A percentile compares a stretch with the other conserved stretches of the same genome.
Conservation (phyloP, 352 stramenopile genomes). For the Phytophthora rubi region DNA sequence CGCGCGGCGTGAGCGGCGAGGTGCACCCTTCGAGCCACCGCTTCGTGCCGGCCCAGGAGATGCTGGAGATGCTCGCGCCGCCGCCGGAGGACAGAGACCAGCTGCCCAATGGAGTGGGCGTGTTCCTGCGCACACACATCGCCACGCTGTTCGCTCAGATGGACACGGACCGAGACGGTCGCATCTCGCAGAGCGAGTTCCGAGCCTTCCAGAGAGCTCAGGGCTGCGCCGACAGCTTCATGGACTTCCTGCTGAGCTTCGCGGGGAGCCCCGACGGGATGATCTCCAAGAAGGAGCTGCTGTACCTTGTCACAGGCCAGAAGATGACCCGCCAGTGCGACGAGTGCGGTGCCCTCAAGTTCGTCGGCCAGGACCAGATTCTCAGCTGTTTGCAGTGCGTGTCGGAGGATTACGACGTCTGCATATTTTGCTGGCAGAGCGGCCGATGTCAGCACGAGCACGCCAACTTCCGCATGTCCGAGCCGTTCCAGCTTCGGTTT, state of each 20-base stretch:
- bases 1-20: conserved; percentile 29
- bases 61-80: conserved; percentile 42
- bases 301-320: conserved; percentile 42
- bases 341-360: conserved; percentile 41
- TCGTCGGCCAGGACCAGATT: conserved; percentile 42
- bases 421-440: conserved; percentile 29
- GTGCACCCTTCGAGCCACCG: conserved; percentile 34
- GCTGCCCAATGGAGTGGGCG: conserved; percentile 40
- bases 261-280: conserved; percentile 18
- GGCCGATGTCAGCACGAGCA: conserved; percentile 41
- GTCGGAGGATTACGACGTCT: not conserved
- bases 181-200: conserved; percentile 37
- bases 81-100: conserved; percentile 33
- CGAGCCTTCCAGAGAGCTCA: conserved; percentile 33
- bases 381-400: conserved; percentile 38
- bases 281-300: conserved; percentile 41
- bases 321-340: conserved; percentile 46
- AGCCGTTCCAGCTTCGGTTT: conserved; percentile 46
- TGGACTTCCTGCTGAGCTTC: conserved; percentile 41
- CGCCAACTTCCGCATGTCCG: conserved; percentile 41
- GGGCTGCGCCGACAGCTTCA: conserved; percentile 43
- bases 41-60: conserved; percentile 40
- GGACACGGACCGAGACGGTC: conserved; percentile 31
- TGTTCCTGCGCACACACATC: conserved; percentile 43
- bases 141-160: conserved; percentile 36